phyloP scores from a whole-genome alignment of 1,139 yeast species.

The Pichia sp. region DNA sequence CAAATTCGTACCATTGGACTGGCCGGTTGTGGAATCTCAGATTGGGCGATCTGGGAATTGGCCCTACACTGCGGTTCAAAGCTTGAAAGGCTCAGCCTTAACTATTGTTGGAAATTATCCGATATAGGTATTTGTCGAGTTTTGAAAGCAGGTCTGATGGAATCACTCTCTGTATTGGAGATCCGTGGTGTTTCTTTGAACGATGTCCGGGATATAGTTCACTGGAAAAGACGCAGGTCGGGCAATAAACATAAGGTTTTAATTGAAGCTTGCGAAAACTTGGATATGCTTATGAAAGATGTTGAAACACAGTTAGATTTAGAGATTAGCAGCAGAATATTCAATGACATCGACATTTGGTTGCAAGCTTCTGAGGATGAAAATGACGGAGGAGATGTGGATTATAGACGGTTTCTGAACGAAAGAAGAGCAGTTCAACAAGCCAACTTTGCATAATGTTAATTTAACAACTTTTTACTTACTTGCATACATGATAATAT shows the following conservation, averaged over 20 bases:
- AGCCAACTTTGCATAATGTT: background rate
- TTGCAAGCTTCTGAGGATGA: constrained; percentile 46
- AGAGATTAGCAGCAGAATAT: constrained; percentile 47
- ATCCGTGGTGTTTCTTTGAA: constrained; percentile 60
- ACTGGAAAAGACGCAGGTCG: constrained; percentile 61
- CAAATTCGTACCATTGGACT: constrained; percentile 69
- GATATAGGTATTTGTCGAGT: constrained; percentile 65
- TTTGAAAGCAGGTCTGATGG: constrained; percentile 50
- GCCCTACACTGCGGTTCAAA: constrained; percentile 54
- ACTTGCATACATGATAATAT: background rate
- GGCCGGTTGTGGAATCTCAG: constrained; percentile 83
- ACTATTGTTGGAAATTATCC: constrained; percentile 65
- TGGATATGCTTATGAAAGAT: constrained; percentile 54
- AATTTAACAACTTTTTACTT: background rate
- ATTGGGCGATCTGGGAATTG: constrained; percentile 74
- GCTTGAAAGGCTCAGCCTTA: constrained; percentile 68
- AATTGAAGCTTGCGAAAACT: constrained; percentile 71
- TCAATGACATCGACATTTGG: constrained; percentile 57
- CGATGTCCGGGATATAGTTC: constrained; percentile 60
- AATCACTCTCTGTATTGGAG: constrained; percentile 69
- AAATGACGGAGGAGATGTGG: constrained; percentile 28
- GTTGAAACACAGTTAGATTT: constrained; percentile 61
- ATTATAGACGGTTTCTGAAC: constrained; percentile 6
- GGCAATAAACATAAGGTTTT: constrained; percentile 45
- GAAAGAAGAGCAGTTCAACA: constrained; percentile 1